Evolutionary conservation across 129 eudicot species (phyloP).

Genomic region (Glebionis coronaria): DNA sequence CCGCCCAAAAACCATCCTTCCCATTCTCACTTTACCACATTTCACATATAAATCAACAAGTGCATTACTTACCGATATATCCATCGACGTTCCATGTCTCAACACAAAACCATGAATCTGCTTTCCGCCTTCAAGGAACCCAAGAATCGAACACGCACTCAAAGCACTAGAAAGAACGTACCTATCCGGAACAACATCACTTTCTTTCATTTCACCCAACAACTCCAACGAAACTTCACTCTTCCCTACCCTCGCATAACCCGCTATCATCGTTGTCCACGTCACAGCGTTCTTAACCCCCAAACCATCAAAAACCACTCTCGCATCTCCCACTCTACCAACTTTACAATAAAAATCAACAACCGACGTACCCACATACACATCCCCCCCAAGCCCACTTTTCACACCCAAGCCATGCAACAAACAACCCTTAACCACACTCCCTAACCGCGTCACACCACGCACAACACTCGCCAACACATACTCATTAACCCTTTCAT

Average conservation of each 20-base stretch:
- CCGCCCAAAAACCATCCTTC: slow-evolving; percentile 41
- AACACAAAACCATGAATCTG: slow-evolving; percentile 60
- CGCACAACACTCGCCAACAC: slow-evolving; percentile 57
- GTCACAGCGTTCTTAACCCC: slow-evolving; percentile 40
- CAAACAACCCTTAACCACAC: slow-evolving; percentile 30
- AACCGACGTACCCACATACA: slow-evolving; percentile 61
- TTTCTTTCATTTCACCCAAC: slow-evolving; percentile 34
- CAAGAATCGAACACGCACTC: slow-evolving; percentile 48
- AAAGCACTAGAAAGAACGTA: slow-evolving; percentile 58
- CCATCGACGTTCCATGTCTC: slow-evolving; percentile 45
- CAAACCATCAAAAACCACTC: slow-evolving; percentile 46
- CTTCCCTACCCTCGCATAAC: too few relatives aligned
- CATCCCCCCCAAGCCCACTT: slow-evolving; percentile 46
- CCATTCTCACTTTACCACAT: slow-evolving; percentile 50
- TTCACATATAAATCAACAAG: slow-evolving; percentile 59
- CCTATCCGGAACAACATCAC: slow-evolving; percentile 51
- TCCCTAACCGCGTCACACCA: slow-evolving; percentile 33
- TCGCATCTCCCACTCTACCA: slow-evolving; percentile 43
- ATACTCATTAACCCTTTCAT: slow-evolving; percentile 55
- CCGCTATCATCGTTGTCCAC: slow-evolving; percentile 37
- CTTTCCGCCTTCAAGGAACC: slow-evolving; percentile 55
- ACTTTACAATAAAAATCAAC: slow-evolving; percentile 54
- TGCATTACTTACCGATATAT: slow-evolving; percentile 58
- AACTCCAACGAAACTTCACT: too few relatives aligned
- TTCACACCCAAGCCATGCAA: slow-evolving; percentile 53